Conservation (phyloP, 768 basidiomycete genomes). For the Hypholoma sublateritium region DNA sequence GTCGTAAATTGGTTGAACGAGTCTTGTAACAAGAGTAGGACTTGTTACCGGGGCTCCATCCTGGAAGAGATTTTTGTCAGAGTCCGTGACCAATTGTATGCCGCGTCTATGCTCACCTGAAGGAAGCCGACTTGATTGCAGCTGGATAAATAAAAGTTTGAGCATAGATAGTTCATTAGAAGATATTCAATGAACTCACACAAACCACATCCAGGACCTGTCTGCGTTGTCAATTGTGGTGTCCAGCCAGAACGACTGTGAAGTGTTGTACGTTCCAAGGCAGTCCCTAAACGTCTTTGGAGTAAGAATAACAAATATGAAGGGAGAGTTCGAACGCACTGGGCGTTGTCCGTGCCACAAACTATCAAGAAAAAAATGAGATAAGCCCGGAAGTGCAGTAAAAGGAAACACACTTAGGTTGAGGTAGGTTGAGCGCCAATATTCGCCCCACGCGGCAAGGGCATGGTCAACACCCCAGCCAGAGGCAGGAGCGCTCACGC, state of each 20-base stretch:
- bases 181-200: conserved; percentile 32
- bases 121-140: conserved; percentile 69
- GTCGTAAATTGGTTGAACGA: conserved; percentile 56
- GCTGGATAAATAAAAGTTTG: conserved; percentile 24
- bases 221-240: conserved; percentile 49
- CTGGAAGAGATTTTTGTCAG: conserved; percentile 2
- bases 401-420: conserved; percentile 33
- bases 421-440: conserved; percentile 51
- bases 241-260: conserved; percentile 47
- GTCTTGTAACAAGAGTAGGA: conserved; percentile 48
- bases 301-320: conserved; percentile 35
- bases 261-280: conserved; percentile 42
- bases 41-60: conserved; percentile 37
- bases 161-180: background rate
- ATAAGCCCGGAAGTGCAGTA: background rate
- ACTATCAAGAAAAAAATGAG: conserved; percentile 32
- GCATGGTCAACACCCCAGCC: conserved; percentile 67
- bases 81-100: too few species aligned
- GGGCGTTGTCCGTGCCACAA: conserved; percentile 43
- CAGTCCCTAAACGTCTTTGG: conserved; percentile 39
- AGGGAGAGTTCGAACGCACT: conserved; percentile 41
- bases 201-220: conserved; percentile 72
- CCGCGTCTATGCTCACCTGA: conserved; percentile 25
- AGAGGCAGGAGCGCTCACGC: conserved; percentile 39
- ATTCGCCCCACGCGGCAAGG: conserved; percentile 57